Evolutionary conservation across 495 filamentous ascomycete species (phyloP), one percentile per base, ranked within the genome.

Genomic region (Penicillium steckii): DNA sequence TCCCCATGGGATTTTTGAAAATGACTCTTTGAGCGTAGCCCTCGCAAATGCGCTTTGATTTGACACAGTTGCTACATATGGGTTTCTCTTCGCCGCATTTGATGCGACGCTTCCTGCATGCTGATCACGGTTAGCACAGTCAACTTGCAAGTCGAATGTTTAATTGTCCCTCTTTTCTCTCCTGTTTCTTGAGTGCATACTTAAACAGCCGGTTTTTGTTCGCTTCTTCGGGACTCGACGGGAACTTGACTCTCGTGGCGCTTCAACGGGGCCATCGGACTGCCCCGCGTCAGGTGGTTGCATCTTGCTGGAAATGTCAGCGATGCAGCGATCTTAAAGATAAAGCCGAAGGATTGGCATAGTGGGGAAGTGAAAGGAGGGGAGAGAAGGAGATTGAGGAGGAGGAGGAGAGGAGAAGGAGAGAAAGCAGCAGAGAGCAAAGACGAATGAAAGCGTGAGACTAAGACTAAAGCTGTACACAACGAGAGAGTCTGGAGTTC

Each of bases 41-140:
- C 70, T 97, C 92, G 66, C 94, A 98, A 33, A 85, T 77, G 9
- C 94, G 84, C 67, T 94, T 96, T 9, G 93, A 96, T 64, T 96
- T 97, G 68, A 92, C 83, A 72, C 94, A 98, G 66, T 97, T 91
- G 53, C 79, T 83, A 73, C 94, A 97, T 13, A 83, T 91, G 4
- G 93, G 94, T 49, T 89, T 88, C 65, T 94, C 91, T 65, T 97
- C 94, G 44, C 93, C 94, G 66, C 94, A 98, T 72, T 98, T 98
- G 67, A 98, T 97, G 43, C 94, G 88, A 17, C 94, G 85, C 70
- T 87, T 91, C 45, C 94, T 87, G 76, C 94, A 98, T 45, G 94
- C 90, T 95, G 61, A 18, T 4, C 7, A 22, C 8, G 9, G 19
- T 41, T 12, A 41, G 38, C 18, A 7, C 18, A 17, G 15, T 37